Conservation (phyloP, 176 grass and related monocot species). For the Rhipidocladum racemiflorum region DNA sequence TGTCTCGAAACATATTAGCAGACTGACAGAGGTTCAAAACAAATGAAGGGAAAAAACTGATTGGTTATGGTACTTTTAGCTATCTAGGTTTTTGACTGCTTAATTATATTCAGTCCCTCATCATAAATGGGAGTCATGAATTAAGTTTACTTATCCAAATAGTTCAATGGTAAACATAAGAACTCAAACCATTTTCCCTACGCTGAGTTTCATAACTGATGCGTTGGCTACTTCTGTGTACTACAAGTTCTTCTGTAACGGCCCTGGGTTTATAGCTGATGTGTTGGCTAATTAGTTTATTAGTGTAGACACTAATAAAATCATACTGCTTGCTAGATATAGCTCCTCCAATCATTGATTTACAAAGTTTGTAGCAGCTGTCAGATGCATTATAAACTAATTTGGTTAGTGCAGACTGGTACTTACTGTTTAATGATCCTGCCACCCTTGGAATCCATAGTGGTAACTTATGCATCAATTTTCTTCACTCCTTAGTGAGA, state of each 20-base stretch:
- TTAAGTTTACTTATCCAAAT: conserved; percentile 9
- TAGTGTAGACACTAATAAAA: not conserved
- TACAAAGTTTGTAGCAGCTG: not conserved
- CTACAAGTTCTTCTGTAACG: not conserved
- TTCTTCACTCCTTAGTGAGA: not conserved
- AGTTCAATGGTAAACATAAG: not conserved
- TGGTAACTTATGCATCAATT: not conserved
- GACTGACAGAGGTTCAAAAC: not conserved
- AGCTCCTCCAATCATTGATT: not conserved
- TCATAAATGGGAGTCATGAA: not conserved
- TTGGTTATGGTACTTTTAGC: not conserved
- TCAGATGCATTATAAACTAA: not conserved
- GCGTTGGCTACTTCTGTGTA: not conserved
- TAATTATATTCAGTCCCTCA: not conserved
- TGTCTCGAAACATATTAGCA: not conserved
- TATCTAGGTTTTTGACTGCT: not conserved
- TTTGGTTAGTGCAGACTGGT: conserved; percentile 4
- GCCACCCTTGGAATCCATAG: not conserved
- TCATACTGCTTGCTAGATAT: conserved; percentile 12
- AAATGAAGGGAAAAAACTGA: not conserved
- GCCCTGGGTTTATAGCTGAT: not conserved
- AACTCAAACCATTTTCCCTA: conserved; percentile 30
- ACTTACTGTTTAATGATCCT: not conserved
- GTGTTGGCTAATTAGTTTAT: too few species aligned
- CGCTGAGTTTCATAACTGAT: not conserved